A percentile compares a stretch with the other conserved stretches of the same genome.
Evolutionary conservation across 2,329 filamentous ascomycete species (phyloP).

Genomic region (Neobulgaria alba): DNA sequence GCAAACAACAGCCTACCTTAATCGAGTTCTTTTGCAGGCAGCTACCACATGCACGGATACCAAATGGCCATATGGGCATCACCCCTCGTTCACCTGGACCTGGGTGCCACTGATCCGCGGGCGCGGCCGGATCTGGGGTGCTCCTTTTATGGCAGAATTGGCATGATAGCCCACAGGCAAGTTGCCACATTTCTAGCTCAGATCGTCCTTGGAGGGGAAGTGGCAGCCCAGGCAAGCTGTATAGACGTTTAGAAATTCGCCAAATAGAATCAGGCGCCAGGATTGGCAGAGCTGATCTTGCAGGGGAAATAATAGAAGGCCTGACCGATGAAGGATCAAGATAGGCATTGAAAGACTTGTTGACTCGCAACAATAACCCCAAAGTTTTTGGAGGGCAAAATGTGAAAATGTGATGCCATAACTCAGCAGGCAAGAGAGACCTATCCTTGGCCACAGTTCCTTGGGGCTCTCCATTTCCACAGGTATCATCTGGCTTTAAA

Average conservation of each 20-base stretch:
- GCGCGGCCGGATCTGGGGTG: slow-evolving; percentile 19
- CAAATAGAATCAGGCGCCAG: slow-evolving; percentile 60
- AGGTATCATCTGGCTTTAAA: slow-evolving; percentile 15
- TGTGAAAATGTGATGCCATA: slow-evolving; percentile 65
- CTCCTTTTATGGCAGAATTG: slow-evolving; percentile 53
- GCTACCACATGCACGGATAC: slow-evolving; percentile 52
- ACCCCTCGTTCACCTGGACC: slow-evolving; percentile 56
- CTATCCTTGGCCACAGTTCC: slow-evolving; percentile 18
- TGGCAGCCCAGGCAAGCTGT: slow-evolving; percentile 56
- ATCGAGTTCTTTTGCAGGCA: slow-evolving; percentile 54
- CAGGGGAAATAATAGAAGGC: slow-evolving; percentile 29
- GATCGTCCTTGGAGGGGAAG: slow-evolving; percentile 54
- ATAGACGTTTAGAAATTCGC: slow-evolving; percentile 57
- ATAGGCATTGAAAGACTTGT: slow-evolving; percentile 55
- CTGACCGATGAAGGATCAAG: slow-evolving; percentile 41
- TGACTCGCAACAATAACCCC: slow-evolving; percentile 57
- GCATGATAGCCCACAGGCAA: slow-evolving; percentile 55
- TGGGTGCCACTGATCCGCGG: slow-evolving; percentile 42
- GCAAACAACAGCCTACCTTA: slow-evolving; percentile 46
- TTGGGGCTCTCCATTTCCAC: slow-evolving; percentile 5
- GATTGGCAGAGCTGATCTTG: slow-evolving; percentile 26
- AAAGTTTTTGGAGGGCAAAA: slow-evolving; percentile 55
- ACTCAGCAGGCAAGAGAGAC: slow-evolving; percentile 44
- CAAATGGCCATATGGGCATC: slow-evolving; percentile 64
- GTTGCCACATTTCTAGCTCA: slow-evolving; percentile 70